A percentile compares a stretch with the other conserved stretches of the same genome.
phyloP scores from a whole-genome alignment of 768 basidiomycete species.

The Hysterangium stoloniferum region DNA sequence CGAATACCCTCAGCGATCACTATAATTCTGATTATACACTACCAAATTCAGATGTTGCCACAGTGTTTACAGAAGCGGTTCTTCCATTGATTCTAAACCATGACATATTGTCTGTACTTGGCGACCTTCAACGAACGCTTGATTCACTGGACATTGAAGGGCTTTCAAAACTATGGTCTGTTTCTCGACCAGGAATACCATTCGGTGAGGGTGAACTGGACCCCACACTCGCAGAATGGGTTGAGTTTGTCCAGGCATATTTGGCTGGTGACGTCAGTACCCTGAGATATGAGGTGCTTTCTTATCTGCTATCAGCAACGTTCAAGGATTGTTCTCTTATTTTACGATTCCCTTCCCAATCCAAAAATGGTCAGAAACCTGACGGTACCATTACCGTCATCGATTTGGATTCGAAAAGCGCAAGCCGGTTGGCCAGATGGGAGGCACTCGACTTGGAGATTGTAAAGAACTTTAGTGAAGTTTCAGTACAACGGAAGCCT shows the following conservation, averaged over 20 bases:
- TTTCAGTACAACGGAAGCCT: background rate
- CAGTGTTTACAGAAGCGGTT: conserved; percentile 44
- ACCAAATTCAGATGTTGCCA: conserved; percentile 11
- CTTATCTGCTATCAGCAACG: conserved; percentile 81
- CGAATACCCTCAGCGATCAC: background rate
- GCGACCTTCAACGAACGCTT: conserved; percentile 61
- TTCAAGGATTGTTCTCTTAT: conserved; percentile 95
- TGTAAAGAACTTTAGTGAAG: conserved; percentile 22
- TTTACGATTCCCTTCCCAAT: conserved; percentile 28
- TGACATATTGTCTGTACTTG: conserved; percentile 46
- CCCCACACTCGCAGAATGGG: conserved; percentile 60
- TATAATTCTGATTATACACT: background rate
- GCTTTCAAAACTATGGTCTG: conserved; percentile 31
- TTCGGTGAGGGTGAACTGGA: conserved; percentile 27
- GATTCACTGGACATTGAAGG: conserved; percentile 86
- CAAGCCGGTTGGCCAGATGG: conserved; percentile 63
- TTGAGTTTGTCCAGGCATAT: conserved; percentile 51
- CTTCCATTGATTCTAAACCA: conserved; percentile 41
- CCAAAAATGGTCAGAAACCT: conserved; percentile 12
- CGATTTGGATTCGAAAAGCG: conserved; percentile 79
- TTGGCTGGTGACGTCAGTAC: conserved; percentile 23
- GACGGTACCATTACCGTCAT: conserved; percentile 56
- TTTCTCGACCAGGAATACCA: conserved; percentile 3
- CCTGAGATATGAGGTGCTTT: conserved; percentile 57
- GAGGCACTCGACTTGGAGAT: conserved; percentile 65